Conservation (phyloP, 441 rosid genomes). For the Erodium trifolium region DNA sequence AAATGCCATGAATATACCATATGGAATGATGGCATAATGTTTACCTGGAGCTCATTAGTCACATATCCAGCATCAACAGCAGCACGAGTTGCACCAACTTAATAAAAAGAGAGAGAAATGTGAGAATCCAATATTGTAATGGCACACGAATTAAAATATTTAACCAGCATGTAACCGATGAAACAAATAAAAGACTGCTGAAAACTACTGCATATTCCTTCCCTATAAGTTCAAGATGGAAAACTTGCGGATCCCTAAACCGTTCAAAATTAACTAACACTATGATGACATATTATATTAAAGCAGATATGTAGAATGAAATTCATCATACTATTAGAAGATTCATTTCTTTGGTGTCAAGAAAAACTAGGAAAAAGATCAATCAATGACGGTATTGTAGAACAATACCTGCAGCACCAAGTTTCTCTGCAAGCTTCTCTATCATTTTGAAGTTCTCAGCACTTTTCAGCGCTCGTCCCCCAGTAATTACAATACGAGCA, state of each 20-base stretch:
- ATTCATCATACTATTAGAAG: neutral
- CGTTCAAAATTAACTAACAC: neutral
- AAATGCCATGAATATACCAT: conserved; percentile 10
- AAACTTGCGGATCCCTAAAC: neutral
- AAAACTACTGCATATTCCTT: neutral
- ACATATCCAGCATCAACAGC: conserved; percentile 97
- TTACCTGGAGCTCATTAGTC: conserved; percentile 92
- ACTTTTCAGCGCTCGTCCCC: conserved; percentile 82
- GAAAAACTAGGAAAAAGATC: conserved; percentile 1
- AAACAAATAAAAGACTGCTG: neutral
- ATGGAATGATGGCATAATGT: neutral
- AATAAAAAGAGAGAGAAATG: conserved; percentile 13
- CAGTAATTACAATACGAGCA: conserved; percentile 77
- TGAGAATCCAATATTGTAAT: neutral
- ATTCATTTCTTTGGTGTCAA: neutral
- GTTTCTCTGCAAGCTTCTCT: conserved; percentile 89
- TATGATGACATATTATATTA: neutral
- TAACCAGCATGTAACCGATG: neutral
- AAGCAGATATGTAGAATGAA: neutral
- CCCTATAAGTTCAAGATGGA: neutral
- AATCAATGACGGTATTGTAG: conserved; percentile 1
- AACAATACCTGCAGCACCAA: conserved; percentile 78
- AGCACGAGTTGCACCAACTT: conserved; percentile 98
- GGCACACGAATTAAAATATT: neutral
- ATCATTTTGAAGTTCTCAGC: conserved; percentile 86